Evolutionary conservation across 2,329 filamentous ascomycete species (phyloP).

Genomic region (Pseudogymnoascus sp.): DNA sequence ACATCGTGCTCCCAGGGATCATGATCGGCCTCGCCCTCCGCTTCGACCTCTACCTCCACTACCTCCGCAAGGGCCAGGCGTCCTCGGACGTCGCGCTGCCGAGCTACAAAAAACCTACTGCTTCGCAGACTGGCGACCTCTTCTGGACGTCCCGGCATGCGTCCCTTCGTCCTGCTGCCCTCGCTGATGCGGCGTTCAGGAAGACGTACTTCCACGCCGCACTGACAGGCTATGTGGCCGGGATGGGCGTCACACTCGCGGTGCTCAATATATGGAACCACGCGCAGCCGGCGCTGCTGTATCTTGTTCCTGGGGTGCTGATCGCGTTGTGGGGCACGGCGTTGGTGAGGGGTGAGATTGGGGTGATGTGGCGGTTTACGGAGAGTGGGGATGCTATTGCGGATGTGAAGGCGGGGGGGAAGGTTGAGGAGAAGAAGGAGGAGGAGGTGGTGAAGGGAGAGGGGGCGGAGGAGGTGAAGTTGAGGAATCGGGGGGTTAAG

Average conservation of each 20-base stretch:
- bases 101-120: slow-evolving; percentile 51
- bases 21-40: slow-evolving; percentile 80
- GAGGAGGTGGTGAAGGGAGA: slow-evolving; percentile 9
- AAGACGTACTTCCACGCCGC: slow-evolving; percentile 82
- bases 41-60: slow-evolving; percentile 85
- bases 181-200: slow-evolving; percentile 45
- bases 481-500: not conserved
- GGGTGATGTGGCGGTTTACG: slow-evolving; percentile 71
- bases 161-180: slow-evolving; percentile 17
- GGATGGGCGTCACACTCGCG: slow-evolving; percentile 66
- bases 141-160: slow-evolving; percentile 54
- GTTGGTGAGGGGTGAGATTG: slow-evolving; percentile 59
- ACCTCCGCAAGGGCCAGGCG: slow-evolving; percentile 43
- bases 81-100: slow-evolving; percentile 31
- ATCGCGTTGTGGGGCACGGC: slow-evolving; percentile 68
- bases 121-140: slow-evolving; percentile 66
- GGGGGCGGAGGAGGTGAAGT: slow-evolving; percentile 14
- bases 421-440: slow-evolving; percentile 14
- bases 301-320: slow-evolving; percentile 82
- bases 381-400: slow-evolving; percentile 47
- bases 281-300: slow-evolving; percentile 83
- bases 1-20: slow-evolving; percentile 87
- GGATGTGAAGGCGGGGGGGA: slow-evolving; percentile 10
- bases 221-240: slow-evolving; percentile 65
- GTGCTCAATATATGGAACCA: slow-evolving; percentile 72